A percentile compares a stretch with the other conserved stretches of the same genome.
Evolutionary conservation across 179 eudicot genomes (phyloP).

Genomic region (Actinidia arguta): DNA sequence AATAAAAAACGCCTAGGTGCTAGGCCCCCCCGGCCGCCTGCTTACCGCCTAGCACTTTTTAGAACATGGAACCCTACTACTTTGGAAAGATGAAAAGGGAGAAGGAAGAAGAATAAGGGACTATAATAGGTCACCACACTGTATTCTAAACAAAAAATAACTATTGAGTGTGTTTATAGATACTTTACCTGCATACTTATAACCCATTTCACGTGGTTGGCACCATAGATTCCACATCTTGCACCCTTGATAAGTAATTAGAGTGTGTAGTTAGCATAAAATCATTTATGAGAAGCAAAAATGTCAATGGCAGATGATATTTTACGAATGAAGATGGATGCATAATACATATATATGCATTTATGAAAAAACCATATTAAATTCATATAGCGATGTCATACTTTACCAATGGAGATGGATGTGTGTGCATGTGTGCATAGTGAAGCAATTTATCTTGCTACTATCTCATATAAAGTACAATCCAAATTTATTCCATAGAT

Average conservation of each 20-base stretch:
- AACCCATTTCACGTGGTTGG: constrained; percentile 84
- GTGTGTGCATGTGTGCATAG: too few species aligned
- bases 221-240: constrained; percentile 86
- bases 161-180: neutral
- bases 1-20: too few species aligned
- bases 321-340: constrained; percentile 6
- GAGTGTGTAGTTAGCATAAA: constrained; percentile 14
- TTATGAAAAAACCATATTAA: neutral
- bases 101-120: neutral
- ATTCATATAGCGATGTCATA: neutral
- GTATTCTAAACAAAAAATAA: neutral
- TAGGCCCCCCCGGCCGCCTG: too few species aligned
- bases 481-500: neutral
- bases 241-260: constrained; percentile 54
- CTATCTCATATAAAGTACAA: neutral
- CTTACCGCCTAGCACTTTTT: too few species aligned
- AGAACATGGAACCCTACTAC: too few species aligned
- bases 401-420: too few species aligned
- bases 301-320: neutral
- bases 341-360: neutral
- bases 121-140: neutral
- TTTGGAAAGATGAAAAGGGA: neutral
- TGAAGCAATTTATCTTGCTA: neutral
- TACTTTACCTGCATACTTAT: constrained; percentile 84
- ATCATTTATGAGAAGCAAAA: neutral